These are phyloP conservation scores for Ophiorrhiza pumila DNA, from an alignment of 257 asterid genomes.

Conservation along the genomic window DNA sequence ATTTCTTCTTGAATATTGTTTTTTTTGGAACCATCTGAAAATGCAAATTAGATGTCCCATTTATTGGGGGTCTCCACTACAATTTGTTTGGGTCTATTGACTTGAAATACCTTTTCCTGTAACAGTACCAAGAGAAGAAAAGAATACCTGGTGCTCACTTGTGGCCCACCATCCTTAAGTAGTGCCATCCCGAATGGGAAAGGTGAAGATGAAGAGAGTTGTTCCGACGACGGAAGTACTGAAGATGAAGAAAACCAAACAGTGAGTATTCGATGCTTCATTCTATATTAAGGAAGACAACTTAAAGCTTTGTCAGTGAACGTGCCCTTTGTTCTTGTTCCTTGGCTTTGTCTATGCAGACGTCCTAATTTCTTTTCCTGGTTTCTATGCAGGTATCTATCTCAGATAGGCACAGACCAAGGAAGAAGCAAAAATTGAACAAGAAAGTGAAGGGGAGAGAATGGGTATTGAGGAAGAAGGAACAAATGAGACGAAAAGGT, in stretches of 20 bases:
- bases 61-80: background rate
- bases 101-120: constrained; percentile 11
- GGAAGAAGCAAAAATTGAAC: constrained; percentile 75
- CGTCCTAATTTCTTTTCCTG: background rate
- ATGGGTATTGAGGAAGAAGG: constrained; percentile 78
- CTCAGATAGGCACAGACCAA: constrained; percentile 74
- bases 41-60: background rate
- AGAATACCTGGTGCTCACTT: constrained; percentile 86
- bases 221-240: constrained; percentile 67
- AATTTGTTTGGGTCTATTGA: background rate
- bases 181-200: constrained; percentile 53
- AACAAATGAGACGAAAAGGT: constrained; percentile 77
- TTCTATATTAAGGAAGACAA: background rate
- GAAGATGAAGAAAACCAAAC: constrained; percentile 70
- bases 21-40: background rate
- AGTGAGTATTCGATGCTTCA: constrained; percentile 36
- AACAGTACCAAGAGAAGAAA: constrained; percentile 81
- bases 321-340: too few relatives aligned
- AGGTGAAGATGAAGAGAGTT: constrained; percentile 72
- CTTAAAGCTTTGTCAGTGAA: background rate
- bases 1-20: background rate
- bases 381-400: constrained; percentile 49
- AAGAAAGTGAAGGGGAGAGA: constrained; percentile 73
- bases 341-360: background rate
- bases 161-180: constrained; percentile 76